A percentile compares a stretch with the other conserved stretches of the same genome.
Evolutionary conservation across 2,329 filamentous ascomycete genomes (phyloP).

Genomic region (Epichloe scottii): DNA sequence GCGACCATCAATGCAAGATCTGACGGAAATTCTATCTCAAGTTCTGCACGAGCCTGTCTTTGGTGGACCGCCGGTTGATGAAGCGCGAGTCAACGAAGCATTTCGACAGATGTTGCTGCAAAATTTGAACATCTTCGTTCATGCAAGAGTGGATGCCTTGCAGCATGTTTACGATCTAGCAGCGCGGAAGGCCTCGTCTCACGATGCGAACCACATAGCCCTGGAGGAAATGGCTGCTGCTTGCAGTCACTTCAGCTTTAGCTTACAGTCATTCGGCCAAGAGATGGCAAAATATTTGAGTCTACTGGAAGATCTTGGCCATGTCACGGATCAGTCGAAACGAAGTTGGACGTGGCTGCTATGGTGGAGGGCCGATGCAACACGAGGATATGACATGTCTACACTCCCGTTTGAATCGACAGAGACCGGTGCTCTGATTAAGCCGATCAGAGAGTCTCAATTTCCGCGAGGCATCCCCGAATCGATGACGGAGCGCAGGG

Average conservation of each 20-base stretch:
- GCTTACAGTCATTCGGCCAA: slow-evolving; percentile 72
- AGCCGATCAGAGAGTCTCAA: slow-evolving; percentile 33
- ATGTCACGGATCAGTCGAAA: slow-evolving; percentile 46
- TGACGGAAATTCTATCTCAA: slow-evolving; percentile 71
- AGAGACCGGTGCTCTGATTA: slow-evolving; percentile 25
- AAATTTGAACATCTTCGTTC: slow-evolving; percentile 61
- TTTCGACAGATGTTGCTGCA: slow-evolving; percentile 64
- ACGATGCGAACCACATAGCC: slow-evolving; percentile 65
- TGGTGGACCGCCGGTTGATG: slow-evolving; percentile 15
- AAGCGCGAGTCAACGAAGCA: slow-evolving; percentile 53
- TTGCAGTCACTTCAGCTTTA: slow-evolving; percentile 86
- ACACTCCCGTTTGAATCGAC: slow-evolving; percentile 11
- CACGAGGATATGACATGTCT: slow-evolving; percentile 6
- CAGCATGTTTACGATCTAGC: slow-evolving; percentile 63
- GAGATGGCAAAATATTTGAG: slow-evolving; percentile 70
- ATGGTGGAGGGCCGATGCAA: slow-evolving; percentile 44
- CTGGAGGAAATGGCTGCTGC: slow-evolving; percentile 87
- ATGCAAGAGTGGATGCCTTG: slow-evolving; percentile 59
- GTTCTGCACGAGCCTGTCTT: slow-evolving; percentile 76
- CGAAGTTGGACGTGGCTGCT: slow-evolving; percentile 67
- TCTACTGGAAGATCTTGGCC: slow-evolving; percentile 68
- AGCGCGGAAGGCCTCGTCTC: slow-evolving; percentile 46
- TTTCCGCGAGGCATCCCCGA: slow-evolving; percentile 37
- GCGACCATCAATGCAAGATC: slow-evolving; percentile 79
- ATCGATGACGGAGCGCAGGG: slow-evolving; percentile 31